Conservation (phyloP, 2,329 filamentous ascomycete genomes). For the Diplodia sapinea region DNA sequence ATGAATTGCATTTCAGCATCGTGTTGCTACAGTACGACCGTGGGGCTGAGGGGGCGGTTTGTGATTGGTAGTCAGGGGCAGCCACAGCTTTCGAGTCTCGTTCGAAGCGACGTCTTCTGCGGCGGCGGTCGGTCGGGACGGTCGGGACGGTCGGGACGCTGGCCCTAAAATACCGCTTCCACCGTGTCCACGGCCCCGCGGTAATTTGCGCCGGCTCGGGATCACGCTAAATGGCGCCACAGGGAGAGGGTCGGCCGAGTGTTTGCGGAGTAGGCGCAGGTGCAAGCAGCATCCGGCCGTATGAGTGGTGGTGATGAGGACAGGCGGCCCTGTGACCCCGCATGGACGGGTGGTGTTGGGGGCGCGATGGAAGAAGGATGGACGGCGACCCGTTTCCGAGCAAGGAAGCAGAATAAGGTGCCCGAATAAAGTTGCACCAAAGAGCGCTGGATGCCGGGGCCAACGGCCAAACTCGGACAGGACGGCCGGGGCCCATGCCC, state of each 20-base stretch:
- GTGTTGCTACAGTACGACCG: not conserved
- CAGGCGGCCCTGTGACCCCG: not conserved
- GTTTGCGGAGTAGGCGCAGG: no score
- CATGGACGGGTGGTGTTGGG: not conserved
- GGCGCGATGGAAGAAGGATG: not conserved
- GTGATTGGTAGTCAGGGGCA: not conserved
- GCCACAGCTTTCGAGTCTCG: not conserved
- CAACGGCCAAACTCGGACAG: not conserved
- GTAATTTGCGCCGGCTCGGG: slow-evolving; percentile 18
- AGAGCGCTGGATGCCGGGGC: not conserved
- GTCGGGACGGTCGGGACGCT: slow-evolving; percentile 14
- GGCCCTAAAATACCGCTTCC: slow-evolving; percentile 4
- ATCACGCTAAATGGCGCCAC: slow-evolving; percentile 1
- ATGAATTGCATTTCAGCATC: slow-evolving; percentile 4
- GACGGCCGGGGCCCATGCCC: not conserved
- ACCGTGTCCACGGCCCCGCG: not conserved
- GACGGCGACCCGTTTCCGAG: not conserved
- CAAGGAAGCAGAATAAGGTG: not conserved
- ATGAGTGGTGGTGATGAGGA: not conserved
- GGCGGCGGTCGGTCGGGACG: slow-evolving; percentile 8
- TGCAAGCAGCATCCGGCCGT: not conserved
- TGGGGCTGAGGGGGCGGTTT: not conserved
- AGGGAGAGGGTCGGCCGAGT: not conserved
- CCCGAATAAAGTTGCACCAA: slow-evolving; percentile 18
- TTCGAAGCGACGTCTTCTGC: slow-evolving; percentile 14